Conservation (phyloP, 2,329 filamentous ascomycete genomes). For the Penicillium sclerotiorum region DNA sequence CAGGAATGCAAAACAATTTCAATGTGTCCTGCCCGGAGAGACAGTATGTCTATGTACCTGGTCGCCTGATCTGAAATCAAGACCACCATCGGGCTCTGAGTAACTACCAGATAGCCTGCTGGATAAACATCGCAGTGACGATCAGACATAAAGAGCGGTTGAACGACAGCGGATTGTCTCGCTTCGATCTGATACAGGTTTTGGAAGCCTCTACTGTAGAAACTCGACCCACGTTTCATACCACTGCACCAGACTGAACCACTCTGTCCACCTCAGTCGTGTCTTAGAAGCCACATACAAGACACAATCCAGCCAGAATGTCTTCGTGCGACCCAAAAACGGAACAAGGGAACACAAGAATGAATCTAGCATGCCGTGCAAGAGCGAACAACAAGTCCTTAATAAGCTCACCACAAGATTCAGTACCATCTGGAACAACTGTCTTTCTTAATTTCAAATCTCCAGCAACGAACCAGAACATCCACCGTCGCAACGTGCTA, state of each 20-base stretch:
- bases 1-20: not conserved
- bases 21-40: not conserved
- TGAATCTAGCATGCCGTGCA: constrained; percentile 10
- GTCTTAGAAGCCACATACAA: constrained; percentile 8
- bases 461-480: constrained; percentile 3
- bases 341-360: constrained; percentile 12
- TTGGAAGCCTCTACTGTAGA: not conserved
- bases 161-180: constrained; percentile 12
- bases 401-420: not conserved
- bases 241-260: not conserved
- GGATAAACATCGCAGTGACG: too few relatives aligned
- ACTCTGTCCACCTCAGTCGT: constrained; percentile 4
- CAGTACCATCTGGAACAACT: not conserved
- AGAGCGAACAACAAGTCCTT: not conserved
- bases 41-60: not conserved
- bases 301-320: not conserved
- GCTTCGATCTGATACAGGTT: not conserved
- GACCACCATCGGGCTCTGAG: too few relatives aligned
- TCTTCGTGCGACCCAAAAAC: constrained; percentile 10
- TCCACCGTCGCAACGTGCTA: constrained; percentile 7
- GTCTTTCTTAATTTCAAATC: not conserved
- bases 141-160: not conserved
- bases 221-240: not conserved
- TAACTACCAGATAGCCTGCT: too few relatives aligned
- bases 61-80: not conserved